Conservation (phyloP, 176 grass and related monocot species). For the Triticum monococcum region DNA sequence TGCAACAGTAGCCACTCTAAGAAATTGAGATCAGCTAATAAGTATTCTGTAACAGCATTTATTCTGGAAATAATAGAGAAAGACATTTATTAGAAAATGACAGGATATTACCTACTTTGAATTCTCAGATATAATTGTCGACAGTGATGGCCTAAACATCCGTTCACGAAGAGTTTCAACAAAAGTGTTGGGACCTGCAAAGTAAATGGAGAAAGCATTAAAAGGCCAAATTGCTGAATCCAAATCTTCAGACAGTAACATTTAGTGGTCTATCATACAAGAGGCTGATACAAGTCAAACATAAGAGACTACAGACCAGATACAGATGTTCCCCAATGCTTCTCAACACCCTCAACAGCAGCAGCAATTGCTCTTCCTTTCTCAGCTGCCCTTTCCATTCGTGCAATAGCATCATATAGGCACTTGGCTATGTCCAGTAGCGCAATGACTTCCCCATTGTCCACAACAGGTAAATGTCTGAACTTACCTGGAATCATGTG, state of each 20-base stretch:
- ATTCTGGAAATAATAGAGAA: constrained; percentile 8
- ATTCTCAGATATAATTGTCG: constrained; percentile 94
- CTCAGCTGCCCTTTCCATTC: constrained; percentile 99
- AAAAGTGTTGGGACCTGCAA: constrained; percentile 91
- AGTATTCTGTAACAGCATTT: constrained; percentile 3
- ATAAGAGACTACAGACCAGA: constrained; percentile 50
- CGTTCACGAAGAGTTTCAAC: constrained; percentile 86
- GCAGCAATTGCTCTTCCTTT: constrained; percentile 96
- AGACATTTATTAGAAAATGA: constrained; percentile 36
- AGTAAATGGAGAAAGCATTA: constrained; percentile 18
- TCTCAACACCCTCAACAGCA: constrained; percentile 96
- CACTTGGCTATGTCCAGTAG: constrained; percentile 97
- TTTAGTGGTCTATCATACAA: background rate
- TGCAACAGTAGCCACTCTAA: constrained; percentile 76
- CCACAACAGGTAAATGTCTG: constrained; percentile 96
- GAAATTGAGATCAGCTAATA: constrained; percentile 19
- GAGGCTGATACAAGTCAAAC: background rate
- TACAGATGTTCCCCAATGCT: constrained; percentile 78
- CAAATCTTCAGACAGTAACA: background rate
- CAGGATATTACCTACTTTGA: constrained; percentile 98
- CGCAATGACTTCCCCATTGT: constrained; percentile 95
- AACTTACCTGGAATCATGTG: constrained; percentile 79
- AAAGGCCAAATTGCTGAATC: background rate
- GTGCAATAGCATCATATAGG: constrained; percentile 94
- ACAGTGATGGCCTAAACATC: constrained; percentile 89